Percentiles rank a stretch among this genome's conserved stretches.
Evolutionary conservation across 139 green algal genomes (phyloP).

Genomic region (Ettlia oleoabundans): DNA sequence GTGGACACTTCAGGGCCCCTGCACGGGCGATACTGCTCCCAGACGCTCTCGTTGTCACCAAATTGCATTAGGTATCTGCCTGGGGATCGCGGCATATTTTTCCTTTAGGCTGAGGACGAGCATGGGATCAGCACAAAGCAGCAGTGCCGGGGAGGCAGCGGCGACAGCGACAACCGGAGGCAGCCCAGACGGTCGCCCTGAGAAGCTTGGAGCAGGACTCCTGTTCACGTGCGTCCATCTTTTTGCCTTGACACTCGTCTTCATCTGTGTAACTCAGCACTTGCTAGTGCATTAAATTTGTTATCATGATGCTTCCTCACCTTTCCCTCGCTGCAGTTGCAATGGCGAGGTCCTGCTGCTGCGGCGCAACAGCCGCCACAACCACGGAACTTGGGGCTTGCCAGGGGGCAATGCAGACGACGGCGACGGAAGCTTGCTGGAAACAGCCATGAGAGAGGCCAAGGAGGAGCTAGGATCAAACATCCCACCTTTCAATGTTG

Average conservation of each 20-base stretch:
- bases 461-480: constrained; percentile 54
- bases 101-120: neutral
- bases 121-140: neutral
- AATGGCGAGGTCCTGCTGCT: constrained; percentile 60
- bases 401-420: constrained; percentile 78
- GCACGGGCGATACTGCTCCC: too few relatives aligned
- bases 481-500: constrained; percentile 34
- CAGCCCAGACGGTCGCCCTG: neutral
- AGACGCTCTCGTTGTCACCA: too few relatives aligned
- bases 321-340: constrained; percentile 29
- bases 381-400: constrained; percentile 72
- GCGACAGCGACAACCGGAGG: neutral
- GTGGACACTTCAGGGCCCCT: too few relatives aligned
- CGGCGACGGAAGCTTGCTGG: constrained; percentile 61
- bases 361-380: constrained; percentile 58
- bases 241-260: too few relatives aligned
- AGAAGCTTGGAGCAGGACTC: constrained; percentile 50
- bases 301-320: neutral
- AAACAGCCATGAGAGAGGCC: constrained; percentile 61
- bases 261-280: too few relatives aligned
- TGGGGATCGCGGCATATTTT: too few relatives aligned
- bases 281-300: too few relatives aligned
- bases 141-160: neutral
- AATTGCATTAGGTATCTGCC: too few relatives aligned
- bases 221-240: constrained; percentile 38